These are phyloP conservation scores for Cytospora schulzeri DNA, from an alignment of 2,329 filamentous ascomycete genomes.

Conservation along the genomic window DNA sequence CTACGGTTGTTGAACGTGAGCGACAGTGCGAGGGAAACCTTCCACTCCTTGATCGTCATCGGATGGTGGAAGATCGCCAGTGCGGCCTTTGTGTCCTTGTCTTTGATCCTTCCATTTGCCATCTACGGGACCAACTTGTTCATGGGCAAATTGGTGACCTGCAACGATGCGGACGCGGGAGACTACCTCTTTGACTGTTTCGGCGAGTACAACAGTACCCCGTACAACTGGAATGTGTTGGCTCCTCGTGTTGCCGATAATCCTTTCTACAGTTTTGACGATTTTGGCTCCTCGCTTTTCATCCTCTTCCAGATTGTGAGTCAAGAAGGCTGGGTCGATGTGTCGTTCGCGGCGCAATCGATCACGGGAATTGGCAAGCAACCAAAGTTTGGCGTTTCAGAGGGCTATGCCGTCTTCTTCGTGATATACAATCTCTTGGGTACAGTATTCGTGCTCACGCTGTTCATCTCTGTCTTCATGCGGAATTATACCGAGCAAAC, in stretches of 20 bases:
- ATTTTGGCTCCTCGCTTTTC: conserved; percentile 91
- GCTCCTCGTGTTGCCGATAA: conserved; percentile 82
- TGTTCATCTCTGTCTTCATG: conserved; percentile 99
- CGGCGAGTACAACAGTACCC: conserved; percentile 76
- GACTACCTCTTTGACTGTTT: conserved; percentile 73
- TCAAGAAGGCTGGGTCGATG: conserved; percentile 95
- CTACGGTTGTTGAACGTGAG: conserved; percentile 91
- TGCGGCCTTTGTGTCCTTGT: conserved; percentile 90
- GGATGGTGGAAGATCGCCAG: conserved; percentile 94
- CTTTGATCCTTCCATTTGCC: conserved; percentile 92
- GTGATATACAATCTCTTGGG: conserved; percentile 94
- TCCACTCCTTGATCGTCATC: conserved; percentile 92
- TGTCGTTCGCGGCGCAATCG: conserved; percentile 81
- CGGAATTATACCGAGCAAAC: conserved; percentile 99
- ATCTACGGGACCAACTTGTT: conserved; percentile 96
- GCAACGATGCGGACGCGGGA: conserved; percentile 72
- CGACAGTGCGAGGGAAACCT: conserved; percentile 92
- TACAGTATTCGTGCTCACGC: conserved; percentile 91
- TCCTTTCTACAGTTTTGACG: conserved; percentile 87
- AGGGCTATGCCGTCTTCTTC: conserved; percentile 92
- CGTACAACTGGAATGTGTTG: conserved; percentile 82
- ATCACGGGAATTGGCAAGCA: conserved; percentile 79
- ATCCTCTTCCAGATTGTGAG: conserved; percentile 98
- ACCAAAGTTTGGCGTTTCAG: conserved; percentile 66
- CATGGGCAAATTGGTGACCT: conserved; percentile 74